phyloP scores from a whole-genome alignment of 768 basidiomycete genomes.

The Chalciporus pseudorubinellus region DNA sequence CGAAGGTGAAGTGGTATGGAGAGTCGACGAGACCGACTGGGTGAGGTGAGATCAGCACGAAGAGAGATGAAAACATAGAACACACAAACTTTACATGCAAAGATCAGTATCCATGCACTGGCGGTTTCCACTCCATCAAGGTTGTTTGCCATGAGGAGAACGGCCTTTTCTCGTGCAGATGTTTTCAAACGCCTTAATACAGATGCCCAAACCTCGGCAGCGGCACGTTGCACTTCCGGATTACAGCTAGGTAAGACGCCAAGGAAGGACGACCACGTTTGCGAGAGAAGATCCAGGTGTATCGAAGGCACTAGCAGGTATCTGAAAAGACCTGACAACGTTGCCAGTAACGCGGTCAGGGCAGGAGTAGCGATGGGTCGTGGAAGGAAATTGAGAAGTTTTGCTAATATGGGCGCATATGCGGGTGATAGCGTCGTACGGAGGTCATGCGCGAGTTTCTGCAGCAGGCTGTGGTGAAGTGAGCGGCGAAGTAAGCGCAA shows the following conservation, averaged over 20 bases:
- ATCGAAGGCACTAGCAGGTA: constrained; percentile 67
- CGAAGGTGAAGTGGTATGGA: constrained; percentile 73
- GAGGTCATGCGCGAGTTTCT: constrained; percentile 77
- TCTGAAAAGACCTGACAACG: constrained; percentile 68
- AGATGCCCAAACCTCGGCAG: constrained; percentile 87
- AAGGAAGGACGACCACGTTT: constrained; percentile 59
- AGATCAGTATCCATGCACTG: constrained; percentile 71
- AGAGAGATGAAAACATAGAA: constrained; percentile 5
- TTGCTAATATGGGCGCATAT: constrained; percentile 53
- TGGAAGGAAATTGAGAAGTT: constrained; percentile 55
- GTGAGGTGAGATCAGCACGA: background rate
- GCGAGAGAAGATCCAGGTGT: constrained; percentile 48
- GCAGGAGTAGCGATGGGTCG: constrained; percentile 58
- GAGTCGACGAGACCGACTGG: constrained; percentile 77
- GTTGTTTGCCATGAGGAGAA: constrained; percentile 52
- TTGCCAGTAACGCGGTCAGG: constrained; percentile 62
- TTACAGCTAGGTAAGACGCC: constrained; percentile 55
- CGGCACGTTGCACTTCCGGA: constrained; percentile 70
- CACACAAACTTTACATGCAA: constrained; percentile 67
- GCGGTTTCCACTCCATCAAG: constrained; percentile 56
- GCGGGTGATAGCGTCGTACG: constrained; percentile 70
- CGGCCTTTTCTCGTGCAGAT: constrained; percentile 52
- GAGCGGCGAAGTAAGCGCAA: constrained; percentile 6
- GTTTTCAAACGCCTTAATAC: constrained; percentile 70
- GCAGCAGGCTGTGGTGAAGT: constrained; percentile 53